phyloP scores from a whole-genome alignment of 257 asterid genomes.

The Plantago major region DNA sequence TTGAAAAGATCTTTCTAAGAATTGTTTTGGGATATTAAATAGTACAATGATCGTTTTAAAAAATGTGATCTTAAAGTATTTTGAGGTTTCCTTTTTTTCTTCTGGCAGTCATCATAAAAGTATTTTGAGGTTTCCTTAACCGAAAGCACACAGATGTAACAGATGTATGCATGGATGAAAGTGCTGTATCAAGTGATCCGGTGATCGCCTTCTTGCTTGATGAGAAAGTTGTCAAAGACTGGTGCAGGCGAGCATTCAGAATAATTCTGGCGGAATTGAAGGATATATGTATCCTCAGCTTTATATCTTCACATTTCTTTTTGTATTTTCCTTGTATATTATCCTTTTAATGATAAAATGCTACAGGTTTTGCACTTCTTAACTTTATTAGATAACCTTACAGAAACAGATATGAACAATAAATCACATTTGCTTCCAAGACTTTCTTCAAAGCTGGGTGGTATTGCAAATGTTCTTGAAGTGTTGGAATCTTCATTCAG shows the following conservation, averaged over 20 bases:
- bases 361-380: constrained; percentile 33
- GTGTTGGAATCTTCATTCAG: constrained; percentile 83
- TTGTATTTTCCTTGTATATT: not conserved
- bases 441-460: constrained; percentile 68
- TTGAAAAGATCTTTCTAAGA: not conserved
- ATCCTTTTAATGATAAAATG: constrained; percentile 2
- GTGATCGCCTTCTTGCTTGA: constrained; percentile 85
- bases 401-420: constrained; percentile 42
- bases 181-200: constrained; percentile 96
- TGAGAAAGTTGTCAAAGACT: constrained; percentile 93
- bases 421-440: constrained; percentile 50
- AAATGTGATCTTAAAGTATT: not conserved
- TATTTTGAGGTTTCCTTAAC: constrained; percentile 50
- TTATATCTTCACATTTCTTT: constrained; percentile 13
- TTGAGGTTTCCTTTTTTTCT: constrained; percentile 9
- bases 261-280: constrained; percentile 51
- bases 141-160: constrained; percentile 61
- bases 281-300: constrained; percentile 71
- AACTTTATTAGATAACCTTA: constrained; percentile 47
- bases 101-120: not conserved
- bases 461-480: constrained; percentile 66
- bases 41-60: constrained; percentile 4
- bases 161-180: constrained; percentile 98
- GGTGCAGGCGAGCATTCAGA: constrained; percentile 82
- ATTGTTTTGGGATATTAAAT: not conserved